Conservation (phyloP, 331 rosid genomes). For the Quercus tomentella region DNA sequence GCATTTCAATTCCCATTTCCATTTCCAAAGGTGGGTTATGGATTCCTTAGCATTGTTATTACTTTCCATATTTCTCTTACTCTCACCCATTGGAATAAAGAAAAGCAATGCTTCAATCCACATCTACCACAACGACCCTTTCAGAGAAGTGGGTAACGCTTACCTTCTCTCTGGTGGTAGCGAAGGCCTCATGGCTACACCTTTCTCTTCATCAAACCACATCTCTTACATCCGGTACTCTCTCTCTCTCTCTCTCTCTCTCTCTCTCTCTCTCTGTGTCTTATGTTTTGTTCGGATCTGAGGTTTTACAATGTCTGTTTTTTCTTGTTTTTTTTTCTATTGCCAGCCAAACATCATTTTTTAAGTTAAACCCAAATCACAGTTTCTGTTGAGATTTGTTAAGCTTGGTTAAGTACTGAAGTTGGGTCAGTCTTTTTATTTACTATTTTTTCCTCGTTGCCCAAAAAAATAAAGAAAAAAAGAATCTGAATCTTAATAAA, state of each 20-base stretch:
- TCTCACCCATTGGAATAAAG: slow-evolving; percentile 21
- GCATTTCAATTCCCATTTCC: background rate
- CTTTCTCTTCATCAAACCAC: slow-evolving; percentile 32
- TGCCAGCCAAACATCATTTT: too few species aligned
- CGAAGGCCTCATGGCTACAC: slow-evolving; percentile 62
- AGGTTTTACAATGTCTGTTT: too few species aligned
- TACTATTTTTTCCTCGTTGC: too few species aligned
- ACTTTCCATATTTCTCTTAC: slow-evolving; percentile 4
- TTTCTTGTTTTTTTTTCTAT: too few species aligned
- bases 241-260: background rate
- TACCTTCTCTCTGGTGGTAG: slow-evolving; percentile 93
- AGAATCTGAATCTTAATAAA: too few species aligned
- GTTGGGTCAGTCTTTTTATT: too few species aligned
- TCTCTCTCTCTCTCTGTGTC: background rate
- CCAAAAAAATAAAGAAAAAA: too few species aligned
- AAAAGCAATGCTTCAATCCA: slow-evolving; percentile 70
- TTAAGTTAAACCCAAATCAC: too few species aligned
- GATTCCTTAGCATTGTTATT: slow-evolving; percentile 31
- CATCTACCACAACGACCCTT: slow-evolving; percentile 49
- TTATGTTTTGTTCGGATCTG: background rate
- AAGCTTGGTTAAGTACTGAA: too few species aligned
- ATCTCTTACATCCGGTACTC: slow-evolving; percentile 66
- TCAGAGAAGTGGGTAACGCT: slow-evolving; percentile 76
- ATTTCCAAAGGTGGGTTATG: slow-evolving; percentile 13
- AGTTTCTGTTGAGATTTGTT: too few species aligned